Base-by-base conservation (phyloP, 306 rosid genomes). In the Cicer bijugum region DNA sequence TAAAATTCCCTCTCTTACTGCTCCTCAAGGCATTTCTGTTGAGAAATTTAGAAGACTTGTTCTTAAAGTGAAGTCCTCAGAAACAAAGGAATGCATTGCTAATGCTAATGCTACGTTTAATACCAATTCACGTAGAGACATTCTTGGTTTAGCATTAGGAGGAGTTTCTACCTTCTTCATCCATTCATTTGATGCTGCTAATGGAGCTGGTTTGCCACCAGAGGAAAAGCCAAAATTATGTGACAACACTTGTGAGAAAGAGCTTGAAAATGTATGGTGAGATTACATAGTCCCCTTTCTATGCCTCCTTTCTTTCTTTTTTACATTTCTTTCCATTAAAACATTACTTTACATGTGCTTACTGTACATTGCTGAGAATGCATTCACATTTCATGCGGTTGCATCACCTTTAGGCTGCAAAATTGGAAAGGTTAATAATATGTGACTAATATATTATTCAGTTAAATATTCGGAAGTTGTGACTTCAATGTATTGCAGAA, bases 241-340 rank as follows among this genome's bases (percentile, higher is more conserved):
- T 65, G 96, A 91, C 48, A 83, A 71, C 4, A 50, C 83, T 75
- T 93, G 98, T 76, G 96, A 89, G 89, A 85, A 75, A 65, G 92
- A 91, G 88, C 97, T 93, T 85, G 98, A 93, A 93, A 93, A 93
- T 93, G 98, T 91, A 91, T 85, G 97, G 94, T 88, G 98, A 90
- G 96, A 85, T 87, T 87, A 58, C 88, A 78, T 64, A 28, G 50
- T 67, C 48, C 85, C 81, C 78, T 82, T 85, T 85, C 9, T 20
- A 73, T 70, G 48, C 37, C 50, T 44, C 19, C 11, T 62, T 50
- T 53, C 23, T 44, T 44, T 44, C 48, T 28, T 28, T 28, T 28
- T 28, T 28, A 28, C 4, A 28, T 4, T 28, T 28, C 35, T 28
- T 4, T 28, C 35, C 35, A 28, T 28, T 28, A 28, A 28, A 28